Conservation (phyloP, 345 rosid genomes). For the Atalantia buxifolia region DNA sequence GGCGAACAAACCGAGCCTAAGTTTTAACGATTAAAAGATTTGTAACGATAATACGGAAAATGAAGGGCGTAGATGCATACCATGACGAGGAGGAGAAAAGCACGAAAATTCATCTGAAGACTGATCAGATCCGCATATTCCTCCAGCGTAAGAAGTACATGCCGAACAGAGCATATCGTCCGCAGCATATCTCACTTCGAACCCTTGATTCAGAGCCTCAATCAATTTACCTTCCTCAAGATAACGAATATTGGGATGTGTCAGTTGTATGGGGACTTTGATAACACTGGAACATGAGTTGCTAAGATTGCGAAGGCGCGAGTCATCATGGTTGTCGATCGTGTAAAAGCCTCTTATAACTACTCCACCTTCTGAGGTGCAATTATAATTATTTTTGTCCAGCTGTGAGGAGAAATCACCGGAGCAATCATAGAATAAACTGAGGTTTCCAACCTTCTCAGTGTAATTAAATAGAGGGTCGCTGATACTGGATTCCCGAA, state of each 20-base stretch:
- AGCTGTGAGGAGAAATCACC: neutral
- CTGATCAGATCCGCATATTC: neutral
- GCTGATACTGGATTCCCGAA: neutral
- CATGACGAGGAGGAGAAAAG: neutral
- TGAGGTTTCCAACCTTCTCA: neutral
- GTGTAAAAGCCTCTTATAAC: neutral
- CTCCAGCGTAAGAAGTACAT: neutral
- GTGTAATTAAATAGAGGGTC: neutral
- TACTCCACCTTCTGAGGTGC: neutral
- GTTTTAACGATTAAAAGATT: no score
- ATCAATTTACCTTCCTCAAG: fast-evolving
- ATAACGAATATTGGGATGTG: fast-evolving
- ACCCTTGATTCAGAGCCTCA: neutral
- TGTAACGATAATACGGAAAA: neutral
- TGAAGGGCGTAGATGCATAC: neutral
- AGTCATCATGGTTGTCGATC: neutral
- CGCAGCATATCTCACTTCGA: neutral
- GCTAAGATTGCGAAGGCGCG: neutral
- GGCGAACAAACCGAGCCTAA: no score
- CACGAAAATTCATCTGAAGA: neutral
- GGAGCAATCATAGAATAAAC: constrained; percentile 12
- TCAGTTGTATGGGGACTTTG: neutral
- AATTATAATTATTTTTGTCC: neutral
- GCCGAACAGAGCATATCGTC: fast-evolving
- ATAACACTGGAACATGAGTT: neutral